These are phyloP conservation scores for Dissophora ornata DNA, from an alignment of 192 early-diverging fungal species.

Conservation along the genomic window DNA sequence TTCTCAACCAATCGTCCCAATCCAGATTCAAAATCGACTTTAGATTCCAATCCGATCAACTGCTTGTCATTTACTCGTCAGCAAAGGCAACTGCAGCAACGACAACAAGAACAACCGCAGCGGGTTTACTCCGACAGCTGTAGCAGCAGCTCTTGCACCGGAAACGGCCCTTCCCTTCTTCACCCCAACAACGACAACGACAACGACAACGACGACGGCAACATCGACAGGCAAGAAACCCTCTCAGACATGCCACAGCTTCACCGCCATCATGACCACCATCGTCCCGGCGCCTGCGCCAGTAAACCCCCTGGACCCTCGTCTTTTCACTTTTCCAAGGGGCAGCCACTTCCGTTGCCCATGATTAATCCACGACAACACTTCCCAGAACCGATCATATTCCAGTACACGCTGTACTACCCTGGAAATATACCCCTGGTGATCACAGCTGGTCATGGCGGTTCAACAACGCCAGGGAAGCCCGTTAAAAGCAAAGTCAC, in stretches of 20 bases:
- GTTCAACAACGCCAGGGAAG: constrained; percentile 8
- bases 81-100: too few relatives aligned
- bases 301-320: neutral
- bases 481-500: constrained; percentile 12
- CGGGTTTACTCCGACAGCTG: neutral
- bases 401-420: constrained; percentile 44
- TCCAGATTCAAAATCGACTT: neutral
- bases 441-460: constrained; percentile 45
- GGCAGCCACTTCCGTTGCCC: neutral
- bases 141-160: too few relatives aligned
- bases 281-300: too few relatives aligned
- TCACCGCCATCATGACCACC: too few relatives aligned
- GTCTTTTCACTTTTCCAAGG: neutral
- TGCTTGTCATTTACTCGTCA: too few relatives aligned
- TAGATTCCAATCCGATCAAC: too few relatives aligned
- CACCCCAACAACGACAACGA: neutral
- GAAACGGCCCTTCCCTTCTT: neutral
- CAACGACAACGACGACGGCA: constrained; percentile 3
- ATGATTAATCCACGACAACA: neutral
- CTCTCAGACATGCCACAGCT: too few relatives aligned
- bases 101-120: too few relatives aligned
- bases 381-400: constrained; percentile 41
- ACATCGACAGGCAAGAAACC: neutral
- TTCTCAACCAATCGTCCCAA: constrained; percentile 53
- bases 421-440: constrained; percentile 44